Evolutionary conservation across 148 eudicot genomes (phyloP).

Genomic region (Fallopia convolvulus): DNA sequence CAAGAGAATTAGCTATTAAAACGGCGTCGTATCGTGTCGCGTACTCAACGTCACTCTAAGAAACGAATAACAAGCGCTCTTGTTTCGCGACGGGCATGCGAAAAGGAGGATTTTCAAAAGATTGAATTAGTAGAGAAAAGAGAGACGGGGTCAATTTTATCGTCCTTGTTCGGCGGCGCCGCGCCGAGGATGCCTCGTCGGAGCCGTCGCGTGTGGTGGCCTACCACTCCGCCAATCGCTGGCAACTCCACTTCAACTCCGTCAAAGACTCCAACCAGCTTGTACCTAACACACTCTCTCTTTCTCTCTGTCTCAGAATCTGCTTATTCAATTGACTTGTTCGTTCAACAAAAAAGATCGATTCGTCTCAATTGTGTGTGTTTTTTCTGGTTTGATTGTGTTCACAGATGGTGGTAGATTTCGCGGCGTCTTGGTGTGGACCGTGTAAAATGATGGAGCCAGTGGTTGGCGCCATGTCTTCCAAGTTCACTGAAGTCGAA

Average conservation of each 20-base stretch:
- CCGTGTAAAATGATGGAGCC: conserved; percentile 91
- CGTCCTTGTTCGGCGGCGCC: conserved; percentile 20
- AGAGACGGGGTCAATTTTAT: neutral
- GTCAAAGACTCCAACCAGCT: conserved; percentile 51
- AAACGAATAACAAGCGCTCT: neutral
- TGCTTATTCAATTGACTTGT: neutral
- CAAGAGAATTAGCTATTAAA: neutral
- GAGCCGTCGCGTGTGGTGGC: conserved; percentile 31
- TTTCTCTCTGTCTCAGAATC: neutral
- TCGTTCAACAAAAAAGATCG: neutral
- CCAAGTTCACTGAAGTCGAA: conserved; percentile 50
- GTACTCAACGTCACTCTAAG: neutral
- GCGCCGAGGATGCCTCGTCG: conserved; percentile 26
- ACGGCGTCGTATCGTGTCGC: conserved; percentile 1
- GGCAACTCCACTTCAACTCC: conserved; percentile 77
- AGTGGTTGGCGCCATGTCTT: conserved; percentile 38
- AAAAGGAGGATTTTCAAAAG: neutral
- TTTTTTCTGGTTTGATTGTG: neutral
- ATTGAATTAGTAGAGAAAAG: neutral
- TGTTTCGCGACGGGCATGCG: neutral
- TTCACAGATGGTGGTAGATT: conserved; percentile 76
- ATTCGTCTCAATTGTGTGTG: no score
- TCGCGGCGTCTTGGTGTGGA: conserved; percentile 87
- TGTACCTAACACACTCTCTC: conserved; percentile 18
- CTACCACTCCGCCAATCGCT: conserved; percentile 65